Conservation (phyloP, 371 early-diverging fungal genomes). For the Lichtheimia hyalospora region DNA sequence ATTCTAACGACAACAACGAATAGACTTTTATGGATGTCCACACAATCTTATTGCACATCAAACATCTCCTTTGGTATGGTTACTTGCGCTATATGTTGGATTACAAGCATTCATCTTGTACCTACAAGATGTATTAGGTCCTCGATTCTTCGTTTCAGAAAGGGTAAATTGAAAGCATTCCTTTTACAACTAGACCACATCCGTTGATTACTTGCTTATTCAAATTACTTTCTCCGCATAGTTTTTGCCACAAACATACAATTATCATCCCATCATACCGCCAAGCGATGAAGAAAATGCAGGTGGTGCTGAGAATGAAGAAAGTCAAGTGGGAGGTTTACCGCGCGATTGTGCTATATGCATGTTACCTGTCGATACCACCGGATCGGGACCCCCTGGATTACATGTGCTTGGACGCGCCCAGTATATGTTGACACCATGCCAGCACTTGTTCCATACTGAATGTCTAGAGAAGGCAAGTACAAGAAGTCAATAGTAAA, state of each 20-base stretch:
- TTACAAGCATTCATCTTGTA: conserved; percentile 61
- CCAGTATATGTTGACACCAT: conserved; percentile 82
- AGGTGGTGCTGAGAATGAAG: conserved; percentile 11
- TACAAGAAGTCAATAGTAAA: background rate
- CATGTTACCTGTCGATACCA: conserved; percentile 62
- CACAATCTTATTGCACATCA: conserved; percentile 55
- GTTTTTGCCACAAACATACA: conserved; percentile 71
- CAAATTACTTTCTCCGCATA: conserved; percentile 13
- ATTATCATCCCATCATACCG: conserved; percentile 68
- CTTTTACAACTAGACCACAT: no score
- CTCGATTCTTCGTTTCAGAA: conserved; percentile 75
- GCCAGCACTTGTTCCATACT: conserved; percentile 80
- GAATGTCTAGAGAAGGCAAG: conserved; percentile 71
- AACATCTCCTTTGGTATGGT: conserved; percentile 55
- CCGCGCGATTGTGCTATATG: conserved; percentile 74
- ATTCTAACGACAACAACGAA: background rate
- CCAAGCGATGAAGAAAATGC: conserved; percentile 18
- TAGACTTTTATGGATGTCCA: conserved; percentile 65
- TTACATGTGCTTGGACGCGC: conserved; percentile 53
- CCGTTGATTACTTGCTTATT: background rate
- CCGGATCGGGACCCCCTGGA: conserved; percentile 34
- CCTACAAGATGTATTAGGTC: conserved; percentile 73
- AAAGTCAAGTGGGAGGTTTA: conserved; percentile 4
- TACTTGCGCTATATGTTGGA: conserved; percentile 53
- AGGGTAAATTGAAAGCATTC: conserved; percentile 34